phyloP scores from a whole-genome alignment of 1,284 basidiomycete genomes.

The Sporisorium sorghi region DNA sequence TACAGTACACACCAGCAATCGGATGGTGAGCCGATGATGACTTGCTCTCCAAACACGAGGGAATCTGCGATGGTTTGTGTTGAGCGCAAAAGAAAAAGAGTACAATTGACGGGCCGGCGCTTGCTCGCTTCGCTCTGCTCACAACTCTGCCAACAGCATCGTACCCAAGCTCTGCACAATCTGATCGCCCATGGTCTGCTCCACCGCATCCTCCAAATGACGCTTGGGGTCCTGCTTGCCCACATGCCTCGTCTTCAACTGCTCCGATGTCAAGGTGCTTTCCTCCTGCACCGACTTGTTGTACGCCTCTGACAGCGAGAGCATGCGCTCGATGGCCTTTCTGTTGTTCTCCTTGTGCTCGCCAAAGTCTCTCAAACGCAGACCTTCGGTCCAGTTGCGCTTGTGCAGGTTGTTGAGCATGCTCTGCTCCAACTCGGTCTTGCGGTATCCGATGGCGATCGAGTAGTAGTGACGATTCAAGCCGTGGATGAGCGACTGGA shows the following conservation, averaged over 20 bases:
- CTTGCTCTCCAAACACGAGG: background rate
- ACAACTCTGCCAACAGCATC: slow-evolving; percentile 60
- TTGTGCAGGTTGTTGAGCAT: slow-evolving; percentile 70
- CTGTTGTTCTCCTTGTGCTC: slow-evolving; percentile 67
- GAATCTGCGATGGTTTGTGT: background rate
- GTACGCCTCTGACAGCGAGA: slow-evolving; percentile 66
- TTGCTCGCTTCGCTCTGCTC: too few species aligned
- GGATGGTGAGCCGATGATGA: too few species aligned
- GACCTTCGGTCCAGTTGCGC: slow-evolving; percentile 67
- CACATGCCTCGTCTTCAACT: slow-evolving; percentile 68
- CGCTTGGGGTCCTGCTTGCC: slow-evolving; percentile 69
- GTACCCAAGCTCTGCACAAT: slow-evolving; percentile 67
- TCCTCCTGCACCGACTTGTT: slow-evolving; percentile 69
- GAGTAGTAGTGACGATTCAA: slow-evolving; percentile 69
- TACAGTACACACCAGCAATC: too few species aligned
- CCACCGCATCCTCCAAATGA: slow-evolving; percentile 68
- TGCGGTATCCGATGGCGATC: slow-evolving; percentile 68
- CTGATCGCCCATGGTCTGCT: slow-evolving; percentile 68
- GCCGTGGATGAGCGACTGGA: slow-evolving; percentile 76
- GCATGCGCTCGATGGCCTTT: slow-evolving; percentile 66
- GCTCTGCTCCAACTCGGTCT: slow-evolving; percentile 68
- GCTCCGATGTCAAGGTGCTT: slow-evolving; percentile 60
- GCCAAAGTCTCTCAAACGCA: slow-evolving; percentile 66
- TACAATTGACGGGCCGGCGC: background rate
- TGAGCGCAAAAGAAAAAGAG: background rate